phyloP scores from a whole-genome alignment of 1,284 basidiomycete genomes.

The Testicularia cyperi region DNA sequence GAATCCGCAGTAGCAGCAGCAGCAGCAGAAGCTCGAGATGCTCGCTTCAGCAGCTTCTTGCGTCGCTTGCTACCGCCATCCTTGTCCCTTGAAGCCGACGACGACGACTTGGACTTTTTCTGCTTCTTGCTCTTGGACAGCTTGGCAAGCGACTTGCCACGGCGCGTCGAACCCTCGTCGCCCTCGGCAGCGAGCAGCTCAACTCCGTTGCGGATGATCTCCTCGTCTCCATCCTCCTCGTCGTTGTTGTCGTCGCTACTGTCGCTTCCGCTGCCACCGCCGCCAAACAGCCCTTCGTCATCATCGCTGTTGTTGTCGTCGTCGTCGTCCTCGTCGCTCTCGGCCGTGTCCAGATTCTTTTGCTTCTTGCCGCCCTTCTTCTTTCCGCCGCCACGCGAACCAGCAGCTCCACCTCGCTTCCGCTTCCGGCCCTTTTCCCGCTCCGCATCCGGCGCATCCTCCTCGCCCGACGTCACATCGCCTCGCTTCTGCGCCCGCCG shows the following conservation, averaged over 20 bases:
- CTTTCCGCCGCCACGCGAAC: slow-evolving; percentile 19
- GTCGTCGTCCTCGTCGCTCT: slow-evolving; percentile 22
- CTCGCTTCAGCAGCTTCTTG: slow-evolving; percentile 26
- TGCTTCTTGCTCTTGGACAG: slow-evolving; percentile 13
- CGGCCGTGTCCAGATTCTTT: slow-evolving; percentile 24
- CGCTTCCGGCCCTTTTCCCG: slow-evolving; percentile 28
- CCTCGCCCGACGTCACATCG: slow-evolving; percentile 33
- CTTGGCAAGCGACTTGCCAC: slow-evolving; percentile 10
- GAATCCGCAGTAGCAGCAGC: too few relatives aligned
- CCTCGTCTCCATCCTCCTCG: slow-evolving; percentile 39
- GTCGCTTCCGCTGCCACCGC: slow-evolving; percentile 12
- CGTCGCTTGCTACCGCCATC: slow-evolving; percentile 28
- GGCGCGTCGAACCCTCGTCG: slow-evolving; percentile 4
- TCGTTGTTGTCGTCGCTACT: slow-evolving; percentile 14
- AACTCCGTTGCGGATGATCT: slow-evolving; percentile 35
- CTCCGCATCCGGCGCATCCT: slow-evolving; percentile 29
- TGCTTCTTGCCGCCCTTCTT: slow-evolving; percentile 31
- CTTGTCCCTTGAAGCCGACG: slow-evolving; percentile 1
- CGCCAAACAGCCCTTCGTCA: slow-evolving; percentile 26
- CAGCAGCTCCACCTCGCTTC: slow-evolving; percentile 3
- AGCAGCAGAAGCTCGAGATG: slow-evolving; percentile 18
- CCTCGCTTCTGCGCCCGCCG: slow-evolving; percentile 23
- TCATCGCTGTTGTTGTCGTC: slow-evolving; percentile 8
- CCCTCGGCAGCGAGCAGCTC: slow-evolving; percentile 31
- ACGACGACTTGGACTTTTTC: slow-evolving; percentile 8